Evolutionary conservation across 73 alveolate genomes (phyloP).

Genomic region (Urostyla sp.): DNA sequence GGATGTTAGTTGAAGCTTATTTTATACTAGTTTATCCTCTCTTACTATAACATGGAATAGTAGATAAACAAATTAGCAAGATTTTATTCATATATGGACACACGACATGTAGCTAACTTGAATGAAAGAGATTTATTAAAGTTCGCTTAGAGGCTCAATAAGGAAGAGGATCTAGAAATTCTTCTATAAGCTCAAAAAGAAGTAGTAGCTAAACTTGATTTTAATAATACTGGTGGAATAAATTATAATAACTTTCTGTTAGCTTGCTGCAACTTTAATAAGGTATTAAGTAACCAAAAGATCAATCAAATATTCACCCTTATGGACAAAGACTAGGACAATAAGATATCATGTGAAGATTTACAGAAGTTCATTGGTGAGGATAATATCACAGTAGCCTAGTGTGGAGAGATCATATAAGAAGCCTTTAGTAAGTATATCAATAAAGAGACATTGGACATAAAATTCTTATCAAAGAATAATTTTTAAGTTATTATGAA

Average conservation of each 20-base stretch:
- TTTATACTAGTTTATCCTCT: background rate
- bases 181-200: background rate
- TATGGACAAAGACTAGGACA: slow-evolving; percentile 28
- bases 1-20: slow-evolving; percentile 6
- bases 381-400: too few relatives aligned
- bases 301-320: slow-evolving; percentile 1
- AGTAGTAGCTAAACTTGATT: slow-evolving; percentile 13
- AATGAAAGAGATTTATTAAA: slow-evolving; percentile 33
- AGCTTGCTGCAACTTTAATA: background rate
- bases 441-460: too few relatives aligned
- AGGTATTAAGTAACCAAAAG: background rate
- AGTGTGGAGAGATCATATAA: too few relatives aligned
- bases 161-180: slow-evolving; percentile 31
- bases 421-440: too few relatives aligned
- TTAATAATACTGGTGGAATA: background rate
- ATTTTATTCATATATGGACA: slow-evolving; percentile 35
- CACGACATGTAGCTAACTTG: slow-evolving; percentile 32
- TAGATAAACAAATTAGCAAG: slow-evolving; percentile 1
- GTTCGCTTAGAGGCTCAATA: slow-evolving; percentile 23
- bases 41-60: background rate
- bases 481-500: too few relatives aligned
- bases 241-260: slow-evolving; percentile 4
- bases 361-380: background rate
- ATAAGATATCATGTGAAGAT: slow-evolving; percentile 2
- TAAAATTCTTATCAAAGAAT: too few relatives aligned